Evolutionary conservation across 73 alveolate genomes (phyloP), one percentile per base, ranked within the genome.

Genomic region (Symbiodinium natans): DNA sequence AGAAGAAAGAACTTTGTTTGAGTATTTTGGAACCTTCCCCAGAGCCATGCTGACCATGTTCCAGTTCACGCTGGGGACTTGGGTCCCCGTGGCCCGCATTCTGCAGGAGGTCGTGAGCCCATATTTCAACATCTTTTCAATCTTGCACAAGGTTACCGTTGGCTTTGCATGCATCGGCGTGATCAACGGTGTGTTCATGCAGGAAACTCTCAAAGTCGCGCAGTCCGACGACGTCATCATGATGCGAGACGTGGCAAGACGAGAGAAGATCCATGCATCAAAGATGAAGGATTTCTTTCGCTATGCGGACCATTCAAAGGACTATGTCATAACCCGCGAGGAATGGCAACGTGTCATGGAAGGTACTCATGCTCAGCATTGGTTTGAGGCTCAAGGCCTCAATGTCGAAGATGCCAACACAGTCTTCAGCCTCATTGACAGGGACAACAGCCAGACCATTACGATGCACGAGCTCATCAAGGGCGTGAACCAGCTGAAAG

Each of bases 11-110:
- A 41, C 46, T 3, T 80, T 90, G 33, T 90, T 90, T 13, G 80
- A 89, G 73, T 73, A 90, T 42, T 90, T 90, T 41, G 97, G 97
- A 25, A 90, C 97, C 31, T 90, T 90, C 52, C 88, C 80, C 52
- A 41, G 97, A 17, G 87, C 97, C 80, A 90, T 90, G 97, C 88
- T 90, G 88, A 90, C 97, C 82, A 90, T 90, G 97, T 90, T 90
- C 77, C 97, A 90, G 88, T 54, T 90, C 52, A 90, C 97, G 17
- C 88, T 90, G 23, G 97, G 97, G 54, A 90, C 97, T 3, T 90
- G 97, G 97, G 97, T 71, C 56, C 89, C 87, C 3, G 97, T 90
- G 41, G 97, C 89, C 2, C 97, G 97, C 39, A 41, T 90, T 31
- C 83, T 90, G 29, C 97, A 90, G 77, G 97, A 90, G 88, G 80